Base-by-base conservation (phyloP, 202 grass and related monocot genomes). In the Brachypodium distachyon region DNA sequence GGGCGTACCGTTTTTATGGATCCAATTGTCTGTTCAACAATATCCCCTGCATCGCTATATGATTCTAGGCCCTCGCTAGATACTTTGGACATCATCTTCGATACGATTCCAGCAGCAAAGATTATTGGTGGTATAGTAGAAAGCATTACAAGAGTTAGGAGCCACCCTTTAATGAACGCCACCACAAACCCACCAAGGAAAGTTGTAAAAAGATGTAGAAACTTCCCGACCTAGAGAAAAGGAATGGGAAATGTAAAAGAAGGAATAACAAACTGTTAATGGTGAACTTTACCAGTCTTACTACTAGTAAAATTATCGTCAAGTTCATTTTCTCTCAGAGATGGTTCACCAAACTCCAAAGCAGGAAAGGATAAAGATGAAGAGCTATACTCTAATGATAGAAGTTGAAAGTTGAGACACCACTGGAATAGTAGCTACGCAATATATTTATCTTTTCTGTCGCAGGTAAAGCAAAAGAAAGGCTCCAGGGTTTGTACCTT, bases 1-100 rank as follows among this genome's bases (percentile, higher is more conserved):
- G 25, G n/a, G 26, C 74, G 43, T 69, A 93, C 91, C 50, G 91
- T 93, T 86, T 70, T 88, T 51, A 93, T 90, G 48, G 87, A 93
- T 56, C 91, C 82, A 77, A 93, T 47, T 54, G 85, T 93, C n/a
- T 90, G 81, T 59, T 93, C 87, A n/a, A 90, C 87, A 61, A 90
- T 74, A 52, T 77, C 64, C 5, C 82, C 91, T 40, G 87, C 91
- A 33, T 88, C 68, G 27, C 44, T 32, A 43, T 93, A 90, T 79
- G 84, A 78, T 41, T 11, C 64, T 74, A 81, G 82, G 29, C 85
- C 82, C 55, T 80, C 21, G 12, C 25, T 81, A 9, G 90, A 90
- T 56, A 88, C 44, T 80, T 85, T 51, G 16, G 91, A 77, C 11
- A 90, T 26, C 63, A 83, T 28, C 64, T 69, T 85, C 56, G 91